Conservation (phyloP, 768 basidiomycete genomes). For the Leccinum pellstonianum region DNA sequence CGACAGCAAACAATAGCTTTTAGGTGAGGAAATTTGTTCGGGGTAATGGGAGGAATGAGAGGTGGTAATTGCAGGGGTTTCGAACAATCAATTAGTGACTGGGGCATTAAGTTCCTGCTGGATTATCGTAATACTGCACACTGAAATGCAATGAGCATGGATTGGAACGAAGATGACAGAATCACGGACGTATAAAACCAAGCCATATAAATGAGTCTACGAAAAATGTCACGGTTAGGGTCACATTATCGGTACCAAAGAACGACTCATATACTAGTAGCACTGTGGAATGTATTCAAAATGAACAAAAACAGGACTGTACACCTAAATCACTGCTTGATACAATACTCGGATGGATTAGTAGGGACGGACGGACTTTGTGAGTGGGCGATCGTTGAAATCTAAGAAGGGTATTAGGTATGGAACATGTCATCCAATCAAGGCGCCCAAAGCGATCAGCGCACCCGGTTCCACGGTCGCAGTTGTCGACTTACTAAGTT, state of each 20-base stretch:
- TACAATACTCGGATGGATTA: neutral
- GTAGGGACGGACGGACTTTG: constrained; percentile 3
- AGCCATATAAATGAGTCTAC: constrained; percentile 20
- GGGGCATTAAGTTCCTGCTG: neutral
- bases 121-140: neutral
- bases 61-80: no score
- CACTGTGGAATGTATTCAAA: constrained; percentile 21
- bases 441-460: no score
- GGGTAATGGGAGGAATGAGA: no score
- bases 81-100: no score
- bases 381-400: constrained; percentile 15
- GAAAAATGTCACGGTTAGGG: neutral
- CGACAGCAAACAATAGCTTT: no score
- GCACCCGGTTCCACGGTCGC: no score
- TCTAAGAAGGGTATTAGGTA: constrained; percentile 1
- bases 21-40: no score
- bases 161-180: no score
- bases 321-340: constrained; percentile 4
- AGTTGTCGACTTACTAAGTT: no score
- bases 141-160: neutral
- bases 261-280: constrained; percentile 7
- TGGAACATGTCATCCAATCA: neutral
- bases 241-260: neutral
- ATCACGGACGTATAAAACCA: constrained; percentile 16
- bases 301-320: constrained; percentile 20